Conservation (phyloP, 768 basidiomycete genomes). For the Pleurotus citrinopileatus region DNA sequence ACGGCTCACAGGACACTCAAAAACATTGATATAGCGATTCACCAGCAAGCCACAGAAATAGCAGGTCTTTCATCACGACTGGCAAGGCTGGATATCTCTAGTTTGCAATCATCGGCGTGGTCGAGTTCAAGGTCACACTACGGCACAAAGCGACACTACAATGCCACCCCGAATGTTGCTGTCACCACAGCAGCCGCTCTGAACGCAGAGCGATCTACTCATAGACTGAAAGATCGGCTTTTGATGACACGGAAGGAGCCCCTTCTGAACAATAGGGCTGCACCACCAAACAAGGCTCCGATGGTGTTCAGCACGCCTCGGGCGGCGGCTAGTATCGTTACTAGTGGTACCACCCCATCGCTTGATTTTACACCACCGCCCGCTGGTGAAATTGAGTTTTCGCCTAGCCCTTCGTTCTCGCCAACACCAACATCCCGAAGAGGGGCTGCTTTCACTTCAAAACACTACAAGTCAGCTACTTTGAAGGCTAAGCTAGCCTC, state of each 20-base stretch:
- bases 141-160: slow-evolving; percentile 31
- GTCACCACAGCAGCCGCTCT: slow-evolving; percentile 77
- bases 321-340: slow-evolving; percentile 16
- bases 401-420: slow-evolving; percentile 25
- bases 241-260: slow-evolving; percentile 60
- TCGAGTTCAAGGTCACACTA: neutral
- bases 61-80: slow-evolving; percentile 50
- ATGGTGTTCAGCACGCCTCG: slow-evolving; percentile 36
- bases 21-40: slow-evolving; percentile 76
- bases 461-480: slow-evolving; percentile 33
- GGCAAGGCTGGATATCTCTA: slow-evolving; percentile 42
- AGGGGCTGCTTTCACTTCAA: slow-evolving; percentile 17
- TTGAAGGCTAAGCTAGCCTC: too few species aligned
- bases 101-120: slow-evolving; percentile 33
- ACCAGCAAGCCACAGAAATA: slow-evolving; percentile 57
- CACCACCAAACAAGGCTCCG: slow-evolving; percentile 30
- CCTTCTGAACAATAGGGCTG: slow-evolving; percentile 58
- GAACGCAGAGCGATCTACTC: slow-evolving; percentile 74
- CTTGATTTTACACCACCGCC: slow-evolving; percentile 21
- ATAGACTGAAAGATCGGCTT: slow-evolving; percentile 66
- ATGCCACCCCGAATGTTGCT: slow-evolving; percentile 64
- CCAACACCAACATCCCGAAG: slow-evolving; percentile 26
- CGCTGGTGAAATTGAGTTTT: slow-evolving; percentile 23
- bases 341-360: slow-evolving; percentile 12
- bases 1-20: slow-evolving; percentile 81